Evolutionary conservation across 371 early-diverging fungal species (phyloP), one percentile per base, ranked within the genome.

Genomic region (Syncephalis plumigaleata): DNA sequence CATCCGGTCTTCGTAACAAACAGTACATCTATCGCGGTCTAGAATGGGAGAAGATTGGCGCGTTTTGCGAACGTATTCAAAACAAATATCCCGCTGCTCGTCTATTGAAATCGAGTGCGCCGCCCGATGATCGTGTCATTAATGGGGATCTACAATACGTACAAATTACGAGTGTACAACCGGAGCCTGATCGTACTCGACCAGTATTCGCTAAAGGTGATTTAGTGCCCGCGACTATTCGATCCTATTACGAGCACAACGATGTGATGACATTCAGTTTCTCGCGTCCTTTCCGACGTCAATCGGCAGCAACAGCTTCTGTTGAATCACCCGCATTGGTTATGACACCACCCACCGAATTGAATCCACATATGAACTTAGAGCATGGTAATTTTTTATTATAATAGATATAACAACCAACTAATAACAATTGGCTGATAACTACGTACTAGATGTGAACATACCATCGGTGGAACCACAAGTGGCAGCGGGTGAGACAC

Each of bases 41-140:
- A 52, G 76, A 77, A 50, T 83, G 82, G 81, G 84, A 84, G 56
- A 79, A 76, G 56, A 64, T 87, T 47, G 61, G 71, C 7, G 64
- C 77, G 4, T 87, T 87, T 59, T 68, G 74, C 39, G 87, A 87
- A 21, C 60, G 79, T 7, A 73, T 87, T 50, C 68, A 75, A 49
- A 72, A 70, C 51, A 66, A 74, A 44, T 79, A 81, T 54, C 72
- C 74, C 1, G 74, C 70, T 39, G 73, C 76, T 2, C 68, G 66
- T 40, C 36, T 83, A 0, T 54, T 80, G 18, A 57, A 44, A 55
- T 45, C 59, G 20, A 71, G 65, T 36, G 59, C 55, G 4, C 53
- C 74, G 0, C 65, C 73, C 22, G 51, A 58, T 5, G 72, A 70
- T 11, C 73, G 77, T 0, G 65, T 78, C 21, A 48, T 74, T 2